These are phyloP conservation scores for Globisporangium cylindrosporum DNA, from an alignment of 352 stramenopile species.

Conservation along the genomic window DNA sequence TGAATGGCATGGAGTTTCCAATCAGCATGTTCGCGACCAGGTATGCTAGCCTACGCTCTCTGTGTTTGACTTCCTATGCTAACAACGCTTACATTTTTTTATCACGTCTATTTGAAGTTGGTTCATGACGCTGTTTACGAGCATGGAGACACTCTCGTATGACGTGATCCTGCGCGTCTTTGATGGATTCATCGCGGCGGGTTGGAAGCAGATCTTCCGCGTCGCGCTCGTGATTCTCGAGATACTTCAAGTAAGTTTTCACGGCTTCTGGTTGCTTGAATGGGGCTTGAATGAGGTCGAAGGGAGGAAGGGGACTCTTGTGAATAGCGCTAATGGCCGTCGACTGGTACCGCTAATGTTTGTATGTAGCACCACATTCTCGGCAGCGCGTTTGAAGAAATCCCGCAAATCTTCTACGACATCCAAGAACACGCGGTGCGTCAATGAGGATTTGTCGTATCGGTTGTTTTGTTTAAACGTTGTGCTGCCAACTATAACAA, in stretches of 20 bases:
- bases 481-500: neutral
- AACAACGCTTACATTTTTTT: neutral
- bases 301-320: neutral
- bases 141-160: constrained; percentile 67
- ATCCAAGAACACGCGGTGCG: constrained; percentile 59
- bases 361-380: constrained; percentile 37
- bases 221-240: constrained; percentile 57
- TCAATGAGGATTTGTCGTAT: neutral
- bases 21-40: constrained; percentile 66
- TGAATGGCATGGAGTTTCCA: constrained; percentile 60
- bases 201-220: constrained; percentile 74
- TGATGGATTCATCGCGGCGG: constrained; percentile 63
- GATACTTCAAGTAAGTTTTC: constrained; percentile 35
- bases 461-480: too few species aligned
- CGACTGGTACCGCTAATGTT: constrained; percentile 11
- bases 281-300: too few species aligned
- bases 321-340: neutral
- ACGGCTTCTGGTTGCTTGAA: neutral
- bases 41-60: constrained; percentile 19
- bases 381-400: constrained; percentile 61
- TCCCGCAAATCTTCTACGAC: constrained; percentile 75
- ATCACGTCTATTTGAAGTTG: constrained; percentile 31
- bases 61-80: neutral
- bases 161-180: constrained; percentile 58
- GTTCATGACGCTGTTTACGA: constrained; percentile 83